phyloP scores from a whole-genome alignment of 495 filamentous ascomycete species.

The Neurospora tetrasperma region DNA sequence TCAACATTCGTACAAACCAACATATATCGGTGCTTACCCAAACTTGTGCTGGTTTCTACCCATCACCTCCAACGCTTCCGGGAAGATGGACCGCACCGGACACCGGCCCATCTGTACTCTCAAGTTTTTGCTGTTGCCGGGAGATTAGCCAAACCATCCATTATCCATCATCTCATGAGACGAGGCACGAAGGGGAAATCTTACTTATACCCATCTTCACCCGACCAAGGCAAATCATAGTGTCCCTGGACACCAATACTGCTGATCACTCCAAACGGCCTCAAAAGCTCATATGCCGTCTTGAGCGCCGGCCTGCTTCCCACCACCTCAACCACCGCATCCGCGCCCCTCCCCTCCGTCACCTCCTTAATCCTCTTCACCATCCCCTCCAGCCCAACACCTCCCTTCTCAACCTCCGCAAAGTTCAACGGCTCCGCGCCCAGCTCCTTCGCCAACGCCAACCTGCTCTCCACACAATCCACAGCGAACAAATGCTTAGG shows the following conservation, averaged over 20 bases:
- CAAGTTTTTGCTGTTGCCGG: conserved; percentile 58
- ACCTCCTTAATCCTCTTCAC: conserved; percentile 61
- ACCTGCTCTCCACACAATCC: conserved; percentile 67
- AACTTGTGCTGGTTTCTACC: conserved; percentile 74
- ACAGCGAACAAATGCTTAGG: conserved; percentile 79
- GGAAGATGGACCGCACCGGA: conserved; percentile 77
- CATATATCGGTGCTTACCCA: conserved; percentile 44
- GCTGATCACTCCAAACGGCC: conserved; percentile 79
- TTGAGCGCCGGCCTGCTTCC: conserved; percentile 73
- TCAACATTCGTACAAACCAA: background rate
- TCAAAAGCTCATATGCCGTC: conserved; percentile 74
- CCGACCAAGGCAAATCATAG: conserved; percentile 59
- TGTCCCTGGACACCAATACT: conserved; percentile 73
- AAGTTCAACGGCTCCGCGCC: conserved; percentile 88
- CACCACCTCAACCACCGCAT: conserved; percentile 88
- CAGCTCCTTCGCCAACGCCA: conserved; percentile 64
- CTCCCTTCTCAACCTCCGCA: conserved; percentile 41
- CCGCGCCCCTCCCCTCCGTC: conserved; percentile 76
- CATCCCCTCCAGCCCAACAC: conserved; percentile 39
- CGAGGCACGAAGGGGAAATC: conserved; percentile 3
- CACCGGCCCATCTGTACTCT: conserved; percentile 90
- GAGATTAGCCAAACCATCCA: background rate
- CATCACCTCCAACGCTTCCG: conserved; percentile 65
- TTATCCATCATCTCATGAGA: background rate
- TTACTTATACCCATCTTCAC: conserved; percentile 66